Conservation (phyloP, 1,284 basidiomycete genomes). For the Ceratobasidium theobromae region DNA sequence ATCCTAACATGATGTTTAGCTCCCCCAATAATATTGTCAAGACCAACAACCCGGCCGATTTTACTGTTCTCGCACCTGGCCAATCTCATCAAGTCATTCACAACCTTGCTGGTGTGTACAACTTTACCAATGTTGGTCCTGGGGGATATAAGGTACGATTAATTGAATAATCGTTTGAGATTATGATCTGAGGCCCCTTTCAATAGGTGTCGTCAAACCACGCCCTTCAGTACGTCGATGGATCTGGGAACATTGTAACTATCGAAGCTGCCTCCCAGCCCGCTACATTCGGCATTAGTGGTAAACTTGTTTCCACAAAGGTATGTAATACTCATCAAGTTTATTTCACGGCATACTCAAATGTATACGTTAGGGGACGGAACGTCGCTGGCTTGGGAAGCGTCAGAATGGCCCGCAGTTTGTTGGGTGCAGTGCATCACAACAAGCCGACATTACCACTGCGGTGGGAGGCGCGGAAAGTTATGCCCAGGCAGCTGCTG, state of each 20-base stretch:
- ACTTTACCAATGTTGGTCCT: neutral
- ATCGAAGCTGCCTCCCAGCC: neutral
- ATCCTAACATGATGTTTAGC: neutral
- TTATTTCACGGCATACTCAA: neutral
- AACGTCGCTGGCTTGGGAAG: no score
- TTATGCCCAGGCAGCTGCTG: neutral
- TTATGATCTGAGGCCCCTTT: neutral
- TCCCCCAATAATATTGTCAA: neutral
- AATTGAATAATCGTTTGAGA: neutral
- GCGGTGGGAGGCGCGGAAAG: neutral
- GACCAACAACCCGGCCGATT: neutral
- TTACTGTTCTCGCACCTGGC: neutral
- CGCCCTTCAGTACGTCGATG: neutral
- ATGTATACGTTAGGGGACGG: no score
- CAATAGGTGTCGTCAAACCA: neutral
- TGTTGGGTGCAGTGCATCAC: neutral
- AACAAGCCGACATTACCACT: neutral
- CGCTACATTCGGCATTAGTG: neutral
- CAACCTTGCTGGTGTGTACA: neutral
- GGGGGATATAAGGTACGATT: neutral
- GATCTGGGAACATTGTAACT: neutral
- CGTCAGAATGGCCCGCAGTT: no score
- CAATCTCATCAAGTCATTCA: neutral
- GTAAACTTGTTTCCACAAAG: neutral
- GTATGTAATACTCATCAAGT: neutral